Conservation (phyloP, 371 early-diverging fungal species). For the Coemansia sp. region DNA sequence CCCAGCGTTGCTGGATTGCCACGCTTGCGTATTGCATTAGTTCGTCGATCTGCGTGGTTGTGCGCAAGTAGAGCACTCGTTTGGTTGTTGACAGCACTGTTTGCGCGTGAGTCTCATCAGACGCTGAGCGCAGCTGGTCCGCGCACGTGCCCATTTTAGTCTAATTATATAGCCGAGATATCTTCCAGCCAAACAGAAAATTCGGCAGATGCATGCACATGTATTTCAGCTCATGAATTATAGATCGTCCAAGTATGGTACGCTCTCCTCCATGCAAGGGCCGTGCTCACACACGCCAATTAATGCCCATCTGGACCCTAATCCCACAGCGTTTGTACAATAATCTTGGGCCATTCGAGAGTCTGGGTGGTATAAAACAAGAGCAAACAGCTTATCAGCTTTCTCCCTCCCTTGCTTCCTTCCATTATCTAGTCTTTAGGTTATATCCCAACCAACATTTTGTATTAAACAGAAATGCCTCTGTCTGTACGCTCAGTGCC, state of each 20-base stretch:
- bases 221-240: background rate
- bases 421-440: background rate
- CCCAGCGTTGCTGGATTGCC: slow-evolving; percentile 39
- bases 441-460: background rate
- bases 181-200: background rate
- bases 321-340: background rate
- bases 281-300: background rate
- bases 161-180: background rate
- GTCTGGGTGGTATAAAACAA: no score
- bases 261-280: background rate
- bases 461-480: background rate
- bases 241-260: background rate
- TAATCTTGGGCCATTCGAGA: background rate
- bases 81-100: slow-evolving; percentile 7
- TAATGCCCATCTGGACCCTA: background rate
- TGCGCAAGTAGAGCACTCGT: slow-evolving; percentile 19
- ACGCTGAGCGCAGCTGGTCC: background rate
- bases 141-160: slow-evolving; percentile 4
- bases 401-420: background rate
- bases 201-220: background rate
- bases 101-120: background rate
- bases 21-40: slow-evolving; percentile 26
- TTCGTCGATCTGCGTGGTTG: slow-evolving; percentile 41
- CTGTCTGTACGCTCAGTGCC: slow-evolving; percentile 44
- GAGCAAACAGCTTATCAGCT: background rate